Evolutionary conservation across 225 moss, liverwort and hornwort genomes (phyloP).

Genomic region (Pseudisothecium myosuroides): DNA sequence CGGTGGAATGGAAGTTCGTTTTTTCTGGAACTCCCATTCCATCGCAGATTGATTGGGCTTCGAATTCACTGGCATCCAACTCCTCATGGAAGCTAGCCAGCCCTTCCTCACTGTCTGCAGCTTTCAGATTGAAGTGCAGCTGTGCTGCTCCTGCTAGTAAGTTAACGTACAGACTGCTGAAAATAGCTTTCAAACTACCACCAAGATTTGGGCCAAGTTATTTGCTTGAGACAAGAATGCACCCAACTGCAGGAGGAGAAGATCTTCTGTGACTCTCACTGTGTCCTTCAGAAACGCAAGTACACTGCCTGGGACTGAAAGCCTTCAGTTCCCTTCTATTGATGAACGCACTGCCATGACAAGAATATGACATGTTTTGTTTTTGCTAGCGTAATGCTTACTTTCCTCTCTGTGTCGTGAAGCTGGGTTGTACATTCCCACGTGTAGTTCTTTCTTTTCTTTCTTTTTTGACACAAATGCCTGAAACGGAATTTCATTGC

Average conservation of each 20-base stretch:
- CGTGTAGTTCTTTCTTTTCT: too few species aligned
- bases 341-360: background rate
- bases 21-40: too few species aligned
- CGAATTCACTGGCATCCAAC: too few species aligned
- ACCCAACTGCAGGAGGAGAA: background rate
- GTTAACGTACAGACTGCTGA: background rate
- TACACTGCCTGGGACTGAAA: background rate
- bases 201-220: background rate
- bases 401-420: background rate
- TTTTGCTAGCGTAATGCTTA: background rate
- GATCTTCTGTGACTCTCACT: background rate
- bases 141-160: background rate
- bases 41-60: too few species aligned
- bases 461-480: too few species aligned
- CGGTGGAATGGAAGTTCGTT: fast-evolving
- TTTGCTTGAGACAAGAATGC: slow-evolving; percentile 1
- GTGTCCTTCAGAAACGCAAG: background rate
- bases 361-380: background rate
- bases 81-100: too few species aligned
- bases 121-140: background rate
- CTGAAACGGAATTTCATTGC: too few species aligned
- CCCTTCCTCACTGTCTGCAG: background rate
- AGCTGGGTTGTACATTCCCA: background rate
- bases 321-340: background rate
- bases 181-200: background rate